Evolutionary conservation across 2,329 filamentous ascomycete species (phyloP), one percentile per base, ranked within the genome.

Genomic region (Huntiella decipiens): DNA sequence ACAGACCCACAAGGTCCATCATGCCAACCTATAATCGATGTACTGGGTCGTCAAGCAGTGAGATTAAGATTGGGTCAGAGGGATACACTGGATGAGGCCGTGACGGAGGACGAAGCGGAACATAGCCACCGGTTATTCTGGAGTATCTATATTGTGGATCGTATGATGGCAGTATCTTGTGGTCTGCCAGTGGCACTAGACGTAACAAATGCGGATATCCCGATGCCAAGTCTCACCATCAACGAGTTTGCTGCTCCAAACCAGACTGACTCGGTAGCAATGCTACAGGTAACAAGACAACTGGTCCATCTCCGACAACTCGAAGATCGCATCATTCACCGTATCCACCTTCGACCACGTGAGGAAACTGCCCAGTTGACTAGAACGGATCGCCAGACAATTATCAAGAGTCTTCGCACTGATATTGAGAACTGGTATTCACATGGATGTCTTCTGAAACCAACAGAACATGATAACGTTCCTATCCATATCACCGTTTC

Each of bases 401-500:
- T 61, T 5, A 42, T 61, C 2, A 56, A 57, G 35, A 55, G 55
- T 15, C 56, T 66, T 19, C 57, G 62, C n/a, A 54, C 59, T n/a
- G 58, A 63, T 19, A 65, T 67, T 15, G 64, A 67, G 45, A 59
- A 66, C 48, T 67, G 65, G 63, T 67, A 67, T 50, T 65, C 60
- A 47, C 62, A 60, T 31, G 65, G 64, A 1, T 67, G 63, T 40
- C 58, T 67, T 4, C 56, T 66, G 47, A 63, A 61, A 4, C 61
- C 62, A 1, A 56, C 60, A 41, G 63, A 66, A 39, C 56, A 60
- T 1, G 64, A 66, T 51, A 64, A 66, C 42, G 54, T 66, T 3
- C 61, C 64, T 12, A 64, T 66, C 15, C 65, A 66, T 50, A 66
- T 58, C 49, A 63, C 62, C 2, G 59, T 66, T 35, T 61, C 63